Conservation (phyloP, 768 basidiomycete genomes). For the Serendipita sp. region DNA sequence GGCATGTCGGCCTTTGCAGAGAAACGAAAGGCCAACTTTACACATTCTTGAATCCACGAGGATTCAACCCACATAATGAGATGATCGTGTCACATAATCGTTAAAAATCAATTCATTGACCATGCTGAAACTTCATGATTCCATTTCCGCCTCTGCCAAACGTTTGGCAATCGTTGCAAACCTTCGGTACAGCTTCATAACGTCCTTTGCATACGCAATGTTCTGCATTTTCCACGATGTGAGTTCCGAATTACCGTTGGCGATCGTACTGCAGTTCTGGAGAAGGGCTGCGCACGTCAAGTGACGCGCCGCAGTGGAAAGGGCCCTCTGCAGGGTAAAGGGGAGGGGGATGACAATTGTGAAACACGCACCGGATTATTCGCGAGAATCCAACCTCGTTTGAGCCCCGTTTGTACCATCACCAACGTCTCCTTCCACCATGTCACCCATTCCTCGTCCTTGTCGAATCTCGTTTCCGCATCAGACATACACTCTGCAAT, state of each 20-base stretch:
- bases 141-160: slow-evolving; percentile 2
- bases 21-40: slow-evolving; percentile 80
- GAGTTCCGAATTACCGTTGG: neutral
- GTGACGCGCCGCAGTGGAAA: no score
- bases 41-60: slow-evolving; percentile 29
- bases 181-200: slow-evolving; percentile 3
- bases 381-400: neutral
- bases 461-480: neutral
- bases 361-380: neutral
- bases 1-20: slow-evolving; percentile 93
- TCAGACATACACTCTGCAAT: slow-evolving; percentile 2
- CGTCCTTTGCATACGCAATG: slow-evolving; percentile 2
- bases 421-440: slow-evolving; percentile 4
- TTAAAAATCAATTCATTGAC: neutral
- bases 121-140: neutral
- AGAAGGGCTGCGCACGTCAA: neutral
- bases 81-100: neutral
- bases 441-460: slow-evolving; percentile 6
- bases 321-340: no score
- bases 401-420: neutral
- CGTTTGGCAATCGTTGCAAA: slow-evolving; percentile 1
- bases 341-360: neutral
- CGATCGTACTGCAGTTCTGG: neutral
- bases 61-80: neutral
- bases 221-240: neutral